Evolutionary conservation across 345 rosid genomes (phyloP), one percentile per base, ranked within the genome.

Genomic region (Aurinia saxatilis): DNA sequence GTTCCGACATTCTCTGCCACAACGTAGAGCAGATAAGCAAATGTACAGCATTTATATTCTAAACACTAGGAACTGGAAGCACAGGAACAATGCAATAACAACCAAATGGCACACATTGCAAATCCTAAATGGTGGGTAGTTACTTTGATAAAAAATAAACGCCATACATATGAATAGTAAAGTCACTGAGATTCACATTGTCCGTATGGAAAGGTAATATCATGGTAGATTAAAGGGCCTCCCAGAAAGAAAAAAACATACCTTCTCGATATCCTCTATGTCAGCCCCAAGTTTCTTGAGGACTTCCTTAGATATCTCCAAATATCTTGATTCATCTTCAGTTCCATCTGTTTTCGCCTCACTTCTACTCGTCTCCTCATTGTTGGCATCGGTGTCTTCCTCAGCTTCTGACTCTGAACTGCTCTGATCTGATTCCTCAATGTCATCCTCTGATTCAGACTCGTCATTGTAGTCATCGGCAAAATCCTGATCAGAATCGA

Each of bases 201-300:
- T 68, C 33, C 38, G 23, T 6, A 33, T 45, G 23, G 17, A 58
- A 40, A 30, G 56, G 21, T 7, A 41, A 68, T 15, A 23, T 21
- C 30, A 50, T 31, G 47, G 19, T 30, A 45, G 16, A 36, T 51
- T 25, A 5, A 53, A 38, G 38, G 66, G 34, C 19, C 27, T 58
- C 38, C 23, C 50, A 60, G 52, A 8, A n/a, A n/a, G n/a, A 59
- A 27, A 38, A 54, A 56, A 75, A 34, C 33, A 63, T 74, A 93
- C 99, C 90, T 83, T 82, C 70, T 78, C 92, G 45, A 95, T 83
- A 10, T 87, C 95, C 67, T 87, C 89, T 30, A 87, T 78, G 72
- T 73, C 79, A 3, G 96, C 86, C 63, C 80, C 74, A 62, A 90
- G 89, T 76, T 90, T 95, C 82, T 75, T 84, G 40, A 90, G 74